Evolutionary conservation across 495 filamentous ascomycete species (phyloP).

Genomic region (Penicillium alfredii): DNA sequence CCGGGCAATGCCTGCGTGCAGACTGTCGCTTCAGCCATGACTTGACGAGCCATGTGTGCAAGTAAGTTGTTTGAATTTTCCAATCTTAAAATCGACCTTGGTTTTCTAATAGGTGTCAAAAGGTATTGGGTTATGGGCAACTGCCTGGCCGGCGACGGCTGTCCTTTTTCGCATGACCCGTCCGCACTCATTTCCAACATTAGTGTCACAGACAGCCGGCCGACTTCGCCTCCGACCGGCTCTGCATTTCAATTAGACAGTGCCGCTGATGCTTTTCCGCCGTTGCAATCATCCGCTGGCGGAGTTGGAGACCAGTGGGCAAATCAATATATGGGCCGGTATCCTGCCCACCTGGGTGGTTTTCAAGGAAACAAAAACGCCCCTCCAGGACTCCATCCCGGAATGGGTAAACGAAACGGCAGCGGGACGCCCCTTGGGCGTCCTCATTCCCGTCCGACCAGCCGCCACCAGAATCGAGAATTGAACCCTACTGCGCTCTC

Average conservation of each 20-base stretch:
- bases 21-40: constrained; percentile 98
- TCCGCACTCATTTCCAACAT: constrained; percentile 67
- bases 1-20: constrained; percentile 84
- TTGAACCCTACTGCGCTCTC: constrained; percentile 62
- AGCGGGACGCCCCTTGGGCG: constrained; percentile 41
- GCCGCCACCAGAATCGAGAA: constrained; percentile 72
- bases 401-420: constrained; percentile 48
- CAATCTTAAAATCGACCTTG: background rate
- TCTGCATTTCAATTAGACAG: constrained; percentile 72
- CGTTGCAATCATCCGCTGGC: constrained; percentile 51
- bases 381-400: constrained; percentile 25
- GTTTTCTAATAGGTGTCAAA: constrained; percentile 6
- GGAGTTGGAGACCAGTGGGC: constrained; percentile 52
- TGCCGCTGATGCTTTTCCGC: constrained; percentile 75
- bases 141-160: constrained; percentile 89
- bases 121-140: constrained; percentile 97
- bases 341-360: constrained; percentile 30
- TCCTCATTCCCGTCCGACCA: constrained; percentile 78
- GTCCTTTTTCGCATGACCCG: constrained; percentile 97
- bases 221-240: constrained; percentile 30
- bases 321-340: constrained; percentile 41
- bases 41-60: constrained; percentile 92
- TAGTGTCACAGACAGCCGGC: constrained; percentile 51
- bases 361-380: constrained; percentile 21
- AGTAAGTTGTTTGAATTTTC: constrained; percentile 62